Percentiles rank a stretch among this genome's conserved stretches.
These are phyloP conservation scores for Mucor racemosus DNA, from an alignment of 371 early-diverging fungal genomes.

Conservation along the genomic window DNA sequence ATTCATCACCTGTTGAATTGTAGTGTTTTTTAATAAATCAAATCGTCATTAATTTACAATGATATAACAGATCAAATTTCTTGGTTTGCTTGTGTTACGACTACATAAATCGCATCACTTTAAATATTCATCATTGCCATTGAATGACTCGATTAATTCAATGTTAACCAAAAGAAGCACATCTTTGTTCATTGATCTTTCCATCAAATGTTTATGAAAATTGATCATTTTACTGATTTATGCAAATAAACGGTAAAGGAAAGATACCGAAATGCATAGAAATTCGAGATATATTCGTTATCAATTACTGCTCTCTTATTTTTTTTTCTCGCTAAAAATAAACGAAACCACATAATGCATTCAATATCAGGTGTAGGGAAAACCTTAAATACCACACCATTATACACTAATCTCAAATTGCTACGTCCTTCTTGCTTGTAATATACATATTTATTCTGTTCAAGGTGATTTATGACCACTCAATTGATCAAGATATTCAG, in stretches of 20 bases:
- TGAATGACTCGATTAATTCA: neutral
- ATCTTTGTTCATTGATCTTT: neutral
- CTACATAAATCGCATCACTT: neutral
- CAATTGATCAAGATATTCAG: slow-evolving; percentile 46
- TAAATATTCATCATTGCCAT: neutral
- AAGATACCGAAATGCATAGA: neutral
- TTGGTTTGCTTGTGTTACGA: neutral
- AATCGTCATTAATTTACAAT: neutral
- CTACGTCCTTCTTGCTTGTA: no score
- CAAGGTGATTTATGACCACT: slow-evolving; percentile 24
- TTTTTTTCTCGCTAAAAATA: neutral
- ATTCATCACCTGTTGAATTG: neutral
- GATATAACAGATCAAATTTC: neutral
- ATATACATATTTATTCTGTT: neutral
- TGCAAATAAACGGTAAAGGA: neutral
- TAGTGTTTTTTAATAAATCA: neutral
- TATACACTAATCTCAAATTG: no score
- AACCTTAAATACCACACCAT: neutral
- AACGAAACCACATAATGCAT: neutral
- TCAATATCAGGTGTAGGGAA: neutral
- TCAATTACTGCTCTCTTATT: neutral
- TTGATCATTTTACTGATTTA: slow-evolving; percentile 1
- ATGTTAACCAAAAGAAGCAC: neutral
- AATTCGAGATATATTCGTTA: neutral
- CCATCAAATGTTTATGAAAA: neutral